phyloP scores from a whole-genome alignment of 495 filamentous ascomycete species.

The Penicillium samsonianum region DNA sequence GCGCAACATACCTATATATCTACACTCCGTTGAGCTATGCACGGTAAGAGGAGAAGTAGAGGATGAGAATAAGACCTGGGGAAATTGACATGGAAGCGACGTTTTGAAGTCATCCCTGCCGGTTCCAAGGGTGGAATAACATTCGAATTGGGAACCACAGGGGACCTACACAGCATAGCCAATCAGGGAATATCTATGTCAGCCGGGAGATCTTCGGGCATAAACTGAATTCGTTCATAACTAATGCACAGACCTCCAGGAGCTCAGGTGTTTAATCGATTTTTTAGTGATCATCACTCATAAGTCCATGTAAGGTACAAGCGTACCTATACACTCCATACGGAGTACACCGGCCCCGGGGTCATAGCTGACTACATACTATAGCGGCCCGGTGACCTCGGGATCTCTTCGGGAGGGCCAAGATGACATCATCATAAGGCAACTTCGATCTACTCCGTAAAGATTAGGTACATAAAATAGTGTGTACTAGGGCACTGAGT shows the following conservation, averaged over 20 bases:
- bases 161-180: background rate
- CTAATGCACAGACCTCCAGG: background rate
- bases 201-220: conserved; percentile 8
- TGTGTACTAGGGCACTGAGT: too few relatives aligned
- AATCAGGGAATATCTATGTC: background rate
- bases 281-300: background rate
- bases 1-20: too few relatives aligned
- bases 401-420: too few relatives aligned
- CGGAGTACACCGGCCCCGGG: too few relatives aligned
- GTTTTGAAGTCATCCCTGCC: conserved; percentile 8
- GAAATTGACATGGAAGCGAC: background rate
- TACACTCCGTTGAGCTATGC: too few relatives aligned
- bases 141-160: background rate
- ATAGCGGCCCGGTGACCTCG: too few relatives aligned
- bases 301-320: background rate
- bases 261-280: background rate
- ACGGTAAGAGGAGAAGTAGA: too few relatives aligned
- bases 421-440: too few relatives aligned
- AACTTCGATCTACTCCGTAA: too few relatives aligned
- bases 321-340: too few relatives aligned
- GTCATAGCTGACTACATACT: too few relatives aligned
- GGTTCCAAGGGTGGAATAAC: background rate
- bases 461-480: too few relatives aligned
- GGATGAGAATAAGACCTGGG: background rate
- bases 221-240: background rate